Evolutionary conservation across 108 stramenopile genomes (phyloP), one percentile per base, ranked within the genome.

Genomic region (Cyclotella baltica): DNA sequence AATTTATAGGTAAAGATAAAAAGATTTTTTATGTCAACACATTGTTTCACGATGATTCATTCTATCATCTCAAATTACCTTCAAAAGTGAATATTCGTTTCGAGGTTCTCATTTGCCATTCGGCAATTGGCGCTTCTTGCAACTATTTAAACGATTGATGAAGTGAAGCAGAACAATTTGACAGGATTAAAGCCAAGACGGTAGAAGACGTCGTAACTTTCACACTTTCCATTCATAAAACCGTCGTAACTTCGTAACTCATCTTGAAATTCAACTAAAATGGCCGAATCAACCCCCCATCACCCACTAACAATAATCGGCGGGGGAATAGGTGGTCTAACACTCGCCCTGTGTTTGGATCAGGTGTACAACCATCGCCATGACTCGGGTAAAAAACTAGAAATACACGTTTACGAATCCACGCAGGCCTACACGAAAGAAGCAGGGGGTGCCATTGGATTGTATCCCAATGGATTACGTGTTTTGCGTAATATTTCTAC

Each of bases 381-480:
- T 23, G 3, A 29, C 52, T 10, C 20, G 20, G 27, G 20, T 23
- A 25, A 69, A 30, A 13, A 11, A 38, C n/a, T 83, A 9, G 40
- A 53, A 30, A 76, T 83, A 33, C 82, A 83, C 75, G 75, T 83
- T 29, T 83, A 83, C 65, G 82, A 83, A 73, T 76, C 82, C 50
- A 72, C 82, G 6, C 25, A 75, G 22, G 56, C 63, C 48, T 83
- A 72, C 64, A 35, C 29, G 0, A 20, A 53, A 18, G 83, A 86
- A 25, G 87, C 87, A 23, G 90, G 90, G 1, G 86, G 83, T 0
- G 90, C 79, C 38, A 88, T 92, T 30, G 88, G 90, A 0, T 70
- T 91, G 63, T 92, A 89, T 50, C 76, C 91, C 75, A 92, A 92
- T 47, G 91, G 88, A 3, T 48, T 92, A 0, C 76, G 91, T 15